These are phyloP conservation scores for Entomortierella lignicola DNA, from an alignment of 192 early-diverging fungal genomes.

Conservation along the genomic window DNA sequence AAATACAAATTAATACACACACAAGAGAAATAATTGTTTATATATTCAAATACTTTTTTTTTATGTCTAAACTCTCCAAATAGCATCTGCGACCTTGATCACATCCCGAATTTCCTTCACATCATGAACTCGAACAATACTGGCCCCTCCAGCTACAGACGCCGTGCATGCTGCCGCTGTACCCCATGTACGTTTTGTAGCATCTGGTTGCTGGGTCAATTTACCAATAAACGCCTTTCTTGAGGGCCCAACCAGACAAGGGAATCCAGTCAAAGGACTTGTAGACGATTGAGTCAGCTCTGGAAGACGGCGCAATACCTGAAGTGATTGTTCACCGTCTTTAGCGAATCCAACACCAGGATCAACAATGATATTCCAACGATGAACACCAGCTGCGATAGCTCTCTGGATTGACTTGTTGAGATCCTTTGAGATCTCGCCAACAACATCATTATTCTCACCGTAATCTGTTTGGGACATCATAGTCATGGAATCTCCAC, in stretches of 20 bases:
- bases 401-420: slow-evolving; percentile 73
- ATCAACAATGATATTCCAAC: slow-evolving; percentile 98
- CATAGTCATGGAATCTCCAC: slow-evolving; percentile 95
- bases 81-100: slow-evolving; percentile 80
- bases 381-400: slow-evolving; percentile 80
- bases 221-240: slow-evolving; percentile 94
- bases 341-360: slow-evolving; percentile 99
- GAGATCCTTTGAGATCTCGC: slow-evolving; percentile 78
- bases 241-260: slow-evolving; percentile 91
- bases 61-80: slow-evolving; percentile 34
- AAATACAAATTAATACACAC: no score
- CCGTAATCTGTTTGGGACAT: slow-evolving; percentile 80
- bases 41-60: neutral
- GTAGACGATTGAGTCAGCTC: slow-evolving; percentile 63
- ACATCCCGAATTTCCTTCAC: slow-evolving; percentile 95
- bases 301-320: slow-evolving; percentile 79
- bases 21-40: no score
- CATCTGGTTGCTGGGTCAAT: slow-evolving; percentile 71
- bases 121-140: slow-evolving; percentile 94
- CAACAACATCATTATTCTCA: slow-evolving; percentile 73
- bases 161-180: slow-evolving; percentile 91
- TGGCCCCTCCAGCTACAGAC: slow-evolving; percentile 82
- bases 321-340: slow-evolving; percentile 85
- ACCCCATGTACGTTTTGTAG: slow-evolving; percentile 82
- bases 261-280: slow-evolving; percentile 73